phyloP scores from a whole-genome alignment of 495 filamentous ascomycete species.

The Niebla homalea region DNA sequence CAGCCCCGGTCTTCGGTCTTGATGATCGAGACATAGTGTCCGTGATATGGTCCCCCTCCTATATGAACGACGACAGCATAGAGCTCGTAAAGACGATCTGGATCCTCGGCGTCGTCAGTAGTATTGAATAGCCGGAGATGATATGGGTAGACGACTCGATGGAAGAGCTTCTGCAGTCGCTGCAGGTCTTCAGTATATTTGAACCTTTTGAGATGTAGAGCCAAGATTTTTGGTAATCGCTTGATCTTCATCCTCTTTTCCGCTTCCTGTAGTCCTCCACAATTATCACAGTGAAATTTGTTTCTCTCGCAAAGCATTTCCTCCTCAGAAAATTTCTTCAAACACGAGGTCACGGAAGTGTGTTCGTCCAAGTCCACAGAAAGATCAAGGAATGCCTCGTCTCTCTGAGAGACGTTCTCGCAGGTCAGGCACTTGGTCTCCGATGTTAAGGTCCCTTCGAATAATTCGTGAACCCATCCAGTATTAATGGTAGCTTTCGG shows the following conservation, averaged over 20 bases:
- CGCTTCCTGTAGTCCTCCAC: conserved; percentile 90
- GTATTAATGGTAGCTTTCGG: conserved; percentile 39
- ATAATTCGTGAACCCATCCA: conserved; percentile 94
- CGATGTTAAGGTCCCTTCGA: conserved; percentile 86
- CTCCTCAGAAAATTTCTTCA: conserved; percentile 90
- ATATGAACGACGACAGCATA: conserved; percentile 99
- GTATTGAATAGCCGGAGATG: conserved; percentile 96
- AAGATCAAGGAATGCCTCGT: conserved; percentile 89
- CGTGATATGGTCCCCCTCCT: conserved; percentile 93
- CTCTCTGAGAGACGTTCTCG: conserved; percentile 86
- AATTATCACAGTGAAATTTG: conserved; percentile 97
- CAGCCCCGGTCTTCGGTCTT: conserved; percentile 94
- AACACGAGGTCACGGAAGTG: conserved; percentile 88
- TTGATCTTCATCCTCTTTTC: conserved; percentile 99
- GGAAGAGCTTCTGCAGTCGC: conserved; percentile 88
- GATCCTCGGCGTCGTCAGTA: conserved; percentile 90
- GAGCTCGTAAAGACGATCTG: conserved; percentile 86
- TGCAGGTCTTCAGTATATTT: conserved; percentile 95
- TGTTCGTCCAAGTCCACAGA: conserved; percentile 95
- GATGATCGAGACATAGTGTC: conserved; percentile 94
- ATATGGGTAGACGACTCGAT: conserved; percentile 93
- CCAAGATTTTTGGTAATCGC: conserved; percentile 77
- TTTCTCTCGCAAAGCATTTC: conserved; percentile 98
- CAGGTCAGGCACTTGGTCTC: conserved; percentile 96
- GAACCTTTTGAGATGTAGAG: conserved; percentile 89